A percentile compares a stretch with the other conserved stretches of the same genome.
Evolutionary conservation across 1,139 yeast species (phyloP).

Genomic region (Nakaseomyces nivariensis): DNA sequence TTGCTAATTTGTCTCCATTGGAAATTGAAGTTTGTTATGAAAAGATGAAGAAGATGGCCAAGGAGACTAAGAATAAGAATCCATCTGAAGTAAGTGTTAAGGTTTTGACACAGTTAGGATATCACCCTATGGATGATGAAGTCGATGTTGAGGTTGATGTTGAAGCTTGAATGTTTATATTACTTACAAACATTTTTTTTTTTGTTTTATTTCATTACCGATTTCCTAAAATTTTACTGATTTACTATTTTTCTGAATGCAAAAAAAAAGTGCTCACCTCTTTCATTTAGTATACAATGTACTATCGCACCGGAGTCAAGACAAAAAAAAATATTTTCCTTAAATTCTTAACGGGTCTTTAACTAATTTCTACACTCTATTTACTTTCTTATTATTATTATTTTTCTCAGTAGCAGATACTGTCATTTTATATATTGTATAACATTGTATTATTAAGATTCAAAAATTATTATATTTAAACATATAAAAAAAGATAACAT

Average conservation of each 20-base stretch:
- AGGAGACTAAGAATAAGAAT: constrained; percentile 33
- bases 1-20: constrained; percentile 36
- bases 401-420: too few relatives aligned
- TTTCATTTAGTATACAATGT: neutral
- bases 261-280: neutral
- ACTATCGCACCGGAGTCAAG: neutral
- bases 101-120: neutral
- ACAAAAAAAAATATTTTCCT: too few relatives aligned
- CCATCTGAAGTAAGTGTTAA: constrained; percentile 30
- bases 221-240: neutral
- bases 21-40: constrained; percentile 40
- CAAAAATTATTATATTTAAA: too few relatives aligned
- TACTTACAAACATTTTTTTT: neutral
- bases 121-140: neutral
- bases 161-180: neutral
- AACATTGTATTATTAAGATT: neutral
- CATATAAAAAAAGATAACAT: too few relatives aligned
- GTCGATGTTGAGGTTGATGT: neutral
- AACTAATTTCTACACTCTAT: too few relatives aligned
- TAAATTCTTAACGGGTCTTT: too few relatives aligned
- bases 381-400: neutral
- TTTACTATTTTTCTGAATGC: neutral
- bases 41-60: constrained; percentile 35
- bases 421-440: neutral
- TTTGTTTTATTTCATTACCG: neutral